Conservation (phyloP, 1,284 basidiomycete species). For the Irpex lacteus region DNA sequence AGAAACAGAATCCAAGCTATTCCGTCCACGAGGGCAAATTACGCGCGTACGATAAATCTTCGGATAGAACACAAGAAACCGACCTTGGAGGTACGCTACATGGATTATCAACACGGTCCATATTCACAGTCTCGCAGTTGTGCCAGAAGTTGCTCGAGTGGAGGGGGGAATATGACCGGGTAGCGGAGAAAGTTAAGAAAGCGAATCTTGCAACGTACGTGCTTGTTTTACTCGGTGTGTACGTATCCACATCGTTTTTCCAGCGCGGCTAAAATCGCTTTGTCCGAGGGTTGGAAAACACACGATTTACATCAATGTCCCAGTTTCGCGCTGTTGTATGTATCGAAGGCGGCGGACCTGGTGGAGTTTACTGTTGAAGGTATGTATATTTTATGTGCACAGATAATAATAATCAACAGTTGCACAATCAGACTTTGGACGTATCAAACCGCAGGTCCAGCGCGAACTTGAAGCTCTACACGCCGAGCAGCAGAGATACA, state of each 20-base stretch:
- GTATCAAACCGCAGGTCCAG: not conserved
- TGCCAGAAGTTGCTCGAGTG: slow-evolving; percentile 12
- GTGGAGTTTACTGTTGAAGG: slow-evolving; percentile 15
- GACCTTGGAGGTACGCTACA: not conserved
- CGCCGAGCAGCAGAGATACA: slow-evolving; percentile 5
- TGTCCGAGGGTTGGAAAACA: not conserved
- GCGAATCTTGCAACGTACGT: slow-evolving; percentile 16
- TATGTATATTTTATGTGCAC: slow-evolving; percentile 6
- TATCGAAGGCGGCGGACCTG: slow-evolving; percentile 17
- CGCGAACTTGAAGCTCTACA: slow-evolving; percentile 5
- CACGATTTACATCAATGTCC: not conserved
- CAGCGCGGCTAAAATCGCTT: not conserved
- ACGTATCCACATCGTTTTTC: not conserved
- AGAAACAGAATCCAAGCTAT: not conserved
- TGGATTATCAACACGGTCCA: not conserved
- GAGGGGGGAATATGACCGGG: not conserved
- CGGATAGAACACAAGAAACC: not conserved
- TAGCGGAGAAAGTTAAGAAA: not conserved
- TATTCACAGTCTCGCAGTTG: slow-evolving; percentile 8
- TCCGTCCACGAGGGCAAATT: not conserved
- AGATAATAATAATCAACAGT: not conserved
- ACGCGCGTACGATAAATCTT: not conserved
- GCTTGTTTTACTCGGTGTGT: not conserved
- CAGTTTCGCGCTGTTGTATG: slow-evolving; percentile 17
- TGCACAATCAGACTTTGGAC: not conserved